Conservation (phyloP, 495 filamentous ascomycete genomes). For the Penicillium silybi region DNA sequence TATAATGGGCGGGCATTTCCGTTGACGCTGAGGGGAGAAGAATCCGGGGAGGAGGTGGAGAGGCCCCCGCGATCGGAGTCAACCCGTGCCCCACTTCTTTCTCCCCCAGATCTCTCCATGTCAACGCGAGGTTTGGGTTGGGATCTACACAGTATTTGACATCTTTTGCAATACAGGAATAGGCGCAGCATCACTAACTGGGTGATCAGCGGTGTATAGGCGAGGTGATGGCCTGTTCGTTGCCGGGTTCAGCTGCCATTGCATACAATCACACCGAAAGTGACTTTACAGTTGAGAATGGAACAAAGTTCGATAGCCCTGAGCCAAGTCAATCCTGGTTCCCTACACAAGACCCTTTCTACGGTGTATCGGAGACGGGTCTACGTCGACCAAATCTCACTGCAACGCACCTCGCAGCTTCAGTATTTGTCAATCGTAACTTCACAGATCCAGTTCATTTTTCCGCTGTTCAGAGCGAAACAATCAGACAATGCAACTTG, state of each 20-base stretch:
- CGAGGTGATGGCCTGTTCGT: slow-evolving; percentile 4
- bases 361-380: neutral
- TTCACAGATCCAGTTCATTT: neutral
- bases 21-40: slow-evolving; percentile 7
- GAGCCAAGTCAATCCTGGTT: neutral
- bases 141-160: neutral
- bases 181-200: neutral
- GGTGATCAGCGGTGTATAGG: slow-evolving; percentile 9
- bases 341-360: neutral
- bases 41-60: slow-evolving; percentile 9
- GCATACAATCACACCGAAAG: neutral
- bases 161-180: neutral
- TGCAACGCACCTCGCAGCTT: neutral
- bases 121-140: neutral
- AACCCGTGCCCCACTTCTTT: neutral
- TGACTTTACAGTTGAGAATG: neutral
- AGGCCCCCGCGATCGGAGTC: neutral
- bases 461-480: neutral
- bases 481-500: neutral
- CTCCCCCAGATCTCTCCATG: neutral
- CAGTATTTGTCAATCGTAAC: neutral
- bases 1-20: neutral
- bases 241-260: slow-evolving; percentile 9
- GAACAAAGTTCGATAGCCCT: neutral
- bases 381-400: too few relatives aligned